Conservation (phyloP, 2,329 filamentous ascomycete species). For the Rhynchosporium secalis region DNA sequence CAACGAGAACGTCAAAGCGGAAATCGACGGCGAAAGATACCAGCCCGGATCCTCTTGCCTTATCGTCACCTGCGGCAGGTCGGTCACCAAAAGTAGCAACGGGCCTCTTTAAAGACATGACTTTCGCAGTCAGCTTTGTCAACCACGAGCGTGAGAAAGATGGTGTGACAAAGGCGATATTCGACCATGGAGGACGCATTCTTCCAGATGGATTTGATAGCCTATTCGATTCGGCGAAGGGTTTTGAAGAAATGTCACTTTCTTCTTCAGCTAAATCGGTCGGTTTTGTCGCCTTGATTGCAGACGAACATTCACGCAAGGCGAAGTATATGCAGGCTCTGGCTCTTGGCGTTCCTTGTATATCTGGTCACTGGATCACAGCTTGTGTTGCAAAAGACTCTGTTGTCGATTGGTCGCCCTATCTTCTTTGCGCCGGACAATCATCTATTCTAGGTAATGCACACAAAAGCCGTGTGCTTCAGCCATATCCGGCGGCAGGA, state of each 20-base stretch:
- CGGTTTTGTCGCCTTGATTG: constrained; percentile 82
- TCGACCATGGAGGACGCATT: constrained; percentile 69
- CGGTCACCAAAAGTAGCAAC: constrained; percentile 1
- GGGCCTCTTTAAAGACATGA: constrained; percentile 73
- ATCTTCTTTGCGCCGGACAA: constrained; percentile 82
- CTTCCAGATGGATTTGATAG: constrained; percentile 77
- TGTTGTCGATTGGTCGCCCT: constrained; percentile 74
- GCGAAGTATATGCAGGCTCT: constrained; percentile 94
- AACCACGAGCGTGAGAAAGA: constrained; percentile 54
- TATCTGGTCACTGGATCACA: constrained; percentile 78
- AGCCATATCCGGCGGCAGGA: constrained; percentile 56
- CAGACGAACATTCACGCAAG: constrained; percentile 81
- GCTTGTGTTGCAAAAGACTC: constrained; percentile 63
- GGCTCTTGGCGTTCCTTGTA: constrained; percentile 82
- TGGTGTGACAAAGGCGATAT: constrained; percentile 64
- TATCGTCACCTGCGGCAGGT: constrained; percentile 4
- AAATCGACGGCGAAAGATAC: constrained; percentile 26
- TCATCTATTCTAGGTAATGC: constrained; percentile 76
- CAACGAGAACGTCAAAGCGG: constrained; percentile 29
- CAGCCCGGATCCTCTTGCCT: constrained; percentile 34
- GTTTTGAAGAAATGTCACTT: constrained; percentile 50
- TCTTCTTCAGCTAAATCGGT: constrained; percentile 52
- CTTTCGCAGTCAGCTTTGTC: constrained; percentile 78
- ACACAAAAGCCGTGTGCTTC: constrained; percentile 70
- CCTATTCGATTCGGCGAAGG: constrained; percentile 57